Conservation (phyloP, 1,284 basidiomycete species). For the Cryptococcus amylolentus region DNA sequence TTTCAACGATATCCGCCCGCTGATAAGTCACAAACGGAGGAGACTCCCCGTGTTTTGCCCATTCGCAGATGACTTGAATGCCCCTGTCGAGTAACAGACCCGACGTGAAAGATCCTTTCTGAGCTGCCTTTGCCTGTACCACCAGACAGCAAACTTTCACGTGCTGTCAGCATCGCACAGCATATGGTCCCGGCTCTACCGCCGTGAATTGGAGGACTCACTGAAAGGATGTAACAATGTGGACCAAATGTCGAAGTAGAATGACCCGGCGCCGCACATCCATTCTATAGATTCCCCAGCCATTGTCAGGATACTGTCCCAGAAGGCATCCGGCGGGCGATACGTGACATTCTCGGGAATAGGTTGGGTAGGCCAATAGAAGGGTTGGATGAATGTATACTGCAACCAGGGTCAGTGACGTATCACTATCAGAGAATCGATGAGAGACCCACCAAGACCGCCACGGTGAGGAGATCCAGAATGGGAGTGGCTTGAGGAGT, state of each 20-base stretch:
- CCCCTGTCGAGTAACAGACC: slow-evolving; percentile 4
- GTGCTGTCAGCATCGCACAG: background rate
- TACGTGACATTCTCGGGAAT: slow-evolving; percentile 8
- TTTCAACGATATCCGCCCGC: slow-evolving; percentile 4
- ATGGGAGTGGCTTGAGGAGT: slow-evolving; percentile 7
- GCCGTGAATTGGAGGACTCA: background rate
- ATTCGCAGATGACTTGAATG: slow-evolving; percentile 3
- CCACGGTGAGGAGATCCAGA: slow-evolving; percentile 6
- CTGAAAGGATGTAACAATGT: slow-evolving; percentile 9
- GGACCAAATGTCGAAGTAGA: slow-evolving; percentile 10
- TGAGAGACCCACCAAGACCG: slow-evolving; percentile 1
- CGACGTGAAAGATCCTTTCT: slow-evolving; percentile 1
- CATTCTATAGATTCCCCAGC: slow-evolving; percentile 5
- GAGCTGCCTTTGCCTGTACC: slow-evolving; percentile 3
- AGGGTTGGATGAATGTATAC: slow-evolving; percentile 9
- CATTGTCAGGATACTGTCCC: background rate
- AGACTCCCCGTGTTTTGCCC: slow-evolving; percentile 6
- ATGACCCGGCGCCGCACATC: slow-evolving; percentile 5
- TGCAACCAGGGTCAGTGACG: background rate
- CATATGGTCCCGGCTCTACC: background rate
- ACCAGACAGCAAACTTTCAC: slow-evolving; percentile 5
- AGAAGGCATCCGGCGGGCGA: slow-evolving; percentile 5
- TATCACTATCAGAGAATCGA: background rate
- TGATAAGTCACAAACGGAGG: slow-evolving; percentile 1
- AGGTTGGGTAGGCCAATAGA: slow-evolving; percentile 10